Percentiles rank a stretch among this genome's conserved stretches.
phyloP scores from a whole-genome alignment of 805 yeast genomes.

The Cyberlindnera nakhonratchasimensis region DNA sequence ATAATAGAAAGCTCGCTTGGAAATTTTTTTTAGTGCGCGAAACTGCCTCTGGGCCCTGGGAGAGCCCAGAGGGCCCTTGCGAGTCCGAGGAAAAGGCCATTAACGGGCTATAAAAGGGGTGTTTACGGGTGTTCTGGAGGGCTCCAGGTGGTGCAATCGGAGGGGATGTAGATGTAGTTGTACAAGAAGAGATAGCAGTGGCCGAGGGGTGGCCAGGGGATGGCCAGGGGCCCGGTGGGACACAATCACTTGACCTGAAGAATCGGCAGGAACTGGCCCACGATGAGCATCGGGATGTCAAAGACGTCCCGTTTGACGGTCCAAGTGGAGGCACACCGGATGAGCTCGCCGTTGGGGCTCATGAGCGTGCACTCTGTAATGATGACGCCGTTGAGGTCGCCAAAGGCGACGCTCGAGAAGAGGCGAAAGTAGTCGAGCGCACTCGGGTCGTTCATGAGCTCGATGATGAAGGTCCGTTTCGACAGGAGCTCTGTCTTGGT shows the following conservation, averaged over 20 bases:
- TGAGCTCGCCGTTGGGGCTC: conserved; percentile 35
- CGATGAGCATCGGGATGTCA: conserved; percentile 79
- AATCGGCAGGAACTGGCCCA: conserved; percentile 77
- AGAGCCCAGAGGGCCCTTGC: too few relatives aligned
- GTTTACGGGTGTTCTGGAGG: too few relatives aligned
- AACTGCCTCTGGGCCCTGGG: too few relatives aligned
- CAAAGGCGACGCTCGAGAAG: conserved; percentile 57
- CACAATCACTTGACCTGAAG: conserved; percentile 34
- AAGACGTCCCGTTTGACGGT: conserved; percentile 80
- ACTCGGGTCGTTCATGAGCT: conserved; percentile 76
- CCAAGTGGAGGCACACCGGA: conserved; percentile 78
- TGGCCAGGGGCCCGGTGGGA: too few relatives aligned
- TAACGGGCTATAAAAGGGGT: too few relatives aligned
- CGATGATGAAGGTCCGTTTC: conserved; percentile 67
- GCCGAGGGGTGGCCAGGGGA: too few relatives aligned
- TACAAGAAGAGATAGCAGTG: too few relatives aligned
- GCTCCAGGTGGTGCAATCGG: too few relatives aligned
- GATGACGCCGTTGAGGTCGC: conserved; percentile 37
- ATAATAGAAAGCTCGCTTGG: too few relatives aligned
- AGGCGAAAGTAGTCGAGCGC: conserved; percentile 68
- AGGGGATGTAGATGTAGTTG: too few relatives aligned
- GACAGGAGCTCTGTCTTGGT: conserved; percentile 53
- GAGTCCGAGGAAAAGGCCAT: too few relatives aligned
- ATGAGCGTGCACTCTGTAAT: conserved; percentile 38
- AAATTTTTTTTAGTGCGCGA: too few relatives aligned